These are phyloP conservation scores for Daldinia grandis DNA, from an alignment of 495 filamentous ascomycete species.

Conservation along the genomic window DNA sequence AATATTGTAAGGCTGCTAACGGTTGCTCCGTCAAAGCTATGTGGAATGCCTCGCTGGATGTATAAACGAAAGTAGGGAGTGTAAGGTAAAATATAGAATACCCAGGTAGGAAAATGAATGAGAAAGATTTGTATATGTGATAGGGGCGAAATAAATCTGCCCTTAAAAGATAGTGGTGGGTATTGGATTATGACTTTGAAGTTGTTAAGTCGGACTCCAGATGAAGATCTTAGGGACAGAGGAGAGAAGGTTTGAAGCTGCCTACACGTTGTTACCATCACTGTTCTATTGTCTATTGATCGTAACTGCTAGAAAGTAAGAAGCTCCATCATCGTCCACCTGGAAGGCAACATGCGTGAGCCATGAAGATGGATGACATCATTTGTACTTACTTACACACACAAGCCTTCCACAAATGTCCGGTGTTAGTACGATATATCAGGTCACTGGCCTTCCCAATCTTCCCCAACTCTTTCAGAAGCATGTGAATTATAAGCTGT, in stretches of 20 bases:
- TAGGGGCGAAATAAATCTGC: background rate
- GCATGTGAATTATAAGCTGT: no score
- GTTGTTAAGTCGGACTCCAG: background rate
- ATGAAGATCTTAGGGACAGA: background rate
- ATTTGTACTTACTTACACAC: no score
- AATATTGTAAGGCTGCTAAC: background rate
- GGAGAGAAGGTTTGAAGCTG: background rate
- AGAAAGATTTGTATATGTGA: background rate
- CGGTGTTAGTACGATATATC: no score
- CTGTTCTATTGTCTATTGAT: background rate
- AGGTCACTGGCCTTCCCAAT: no score
- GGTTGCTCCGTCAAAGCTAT: background rate
- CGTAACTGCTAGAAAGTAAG: background rate
- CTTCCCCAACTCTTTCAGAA: no score
- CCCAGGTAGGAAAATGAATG: no score
- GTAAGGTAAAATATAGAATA: background rate
- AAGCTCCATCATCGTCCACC: background rate
- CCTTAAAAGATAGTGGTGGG: background rate
- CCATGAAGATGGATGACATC: no score
- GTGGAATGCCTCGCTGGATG: background rate
- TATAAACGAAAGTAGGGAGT: background rate
- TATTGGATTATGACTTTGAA: background rate
- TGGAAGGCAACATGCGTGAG: no score
- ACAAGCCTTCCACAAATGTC: no score
- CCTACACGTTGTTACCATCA: background rate